phyloP scores from a whole-genome alignment of 495 filamentous ascomycete species.

The Bombardia bombarda region DNA sequence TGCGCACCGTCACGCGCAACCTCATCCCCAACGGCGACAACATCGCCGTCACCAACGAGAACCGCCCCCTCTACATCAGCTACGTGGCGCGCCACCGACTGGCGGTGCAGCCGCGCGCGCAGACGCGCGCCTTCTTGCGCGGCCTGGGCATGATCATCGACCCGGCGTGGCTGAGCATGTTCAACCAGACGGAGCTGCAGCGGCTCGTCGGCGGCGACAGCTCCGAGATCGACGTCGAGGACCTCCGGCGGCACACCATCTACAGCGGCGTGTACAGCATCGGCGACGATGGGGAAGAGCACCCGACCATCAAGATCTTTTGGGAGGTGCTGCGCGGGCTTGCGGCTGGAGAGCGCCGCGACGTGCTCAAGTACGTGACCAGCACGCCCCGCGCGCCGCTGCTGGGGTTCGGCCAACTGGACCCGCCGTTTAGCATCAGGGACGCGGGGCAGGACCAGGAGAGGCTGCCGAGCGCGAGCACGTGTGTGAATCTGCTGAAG shows the following conservation, averaged over 20 bases:
- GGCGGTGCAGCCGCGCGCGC: conserved; percentile 61
- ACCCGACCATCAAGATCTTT: conserved; percentile 77
- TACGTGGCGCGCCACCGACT: conserved; percentile 83
- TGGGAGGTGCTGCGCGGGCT: conserved; percentile 83
- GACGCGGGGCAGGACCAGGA: conserved; percentile 75
- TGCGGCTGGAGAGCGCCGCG: conserved; percentile 63
- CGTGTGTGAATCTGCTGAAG: conserved; percentile 93
- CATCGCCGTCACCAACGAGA: conserved; percentile 80
- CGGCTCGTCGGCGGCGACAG: conserved; percentile 82
- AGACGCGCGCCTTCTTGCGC: conserved; percentile 80
- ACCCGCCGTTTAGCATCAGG: conserved; percentile 80
- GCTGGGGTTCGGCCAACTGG: conserved; percentile 79
- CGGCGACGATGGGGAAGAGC: conserved; percentile 80
- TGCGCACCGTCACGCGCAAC: conserved; percentile 57
- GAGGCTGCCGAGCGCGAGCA: conserved; percentile 87
- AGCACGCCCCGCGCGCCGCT: conserved; percentile 88
- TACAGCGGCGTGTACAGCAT: conserved; percentile 85
- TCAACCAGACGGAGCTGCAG: conserved; percentile 92
- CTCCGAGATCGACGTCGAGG: conserved; percentile 77
- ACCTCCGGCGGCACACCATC: conserved; percentile 75
- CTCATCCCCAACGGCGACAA: conserved; percentile 68
- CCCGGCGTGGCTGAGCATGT: conserved; percentile 93
- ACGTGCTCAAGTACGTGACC: conserved; percentile 93
- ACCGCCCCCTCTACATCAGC: conserved; percentile 88
- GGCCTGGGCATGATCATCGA: conserved; percentile 84